These are phyloP conservation scores for Penicillium hordei DNA, from an alignment of 2,329 filamentous ascomycete species.

Conservation along the genomic window DNA sequence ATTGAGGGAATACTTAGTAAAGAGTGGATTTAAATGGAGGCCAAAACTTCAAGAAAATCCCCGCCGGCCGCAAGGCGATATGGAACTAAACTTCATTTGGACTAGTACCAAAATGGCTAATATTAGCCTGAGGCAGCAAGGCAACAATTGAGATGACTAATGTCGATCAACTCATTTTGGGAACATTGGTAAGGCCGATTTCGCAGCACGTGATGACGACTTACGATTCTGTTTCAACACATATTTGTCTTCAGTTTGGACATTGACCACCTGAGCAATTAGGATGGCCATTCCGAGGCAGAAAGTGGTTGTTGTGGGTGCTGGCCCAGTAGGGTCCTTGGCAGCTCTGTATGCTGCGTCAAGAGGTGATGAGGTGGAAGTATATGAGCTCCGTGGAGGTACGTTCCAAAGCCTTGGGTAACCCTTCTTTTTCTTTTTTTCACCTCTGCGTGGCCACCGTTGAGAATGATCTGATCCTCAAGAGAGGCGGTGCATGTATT, in stretches of 20 bases:
- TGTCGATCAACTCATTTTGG: slow-evolving; percentile 10
- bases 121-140: not conserved
- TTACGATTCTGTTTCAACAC: not conserved
- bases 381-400: slow-evolving; percentile 94
- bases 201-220: slow-evolving; percentile 19
- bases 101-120: not conserved
- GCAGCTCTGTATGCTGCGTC: slow-evolving; percentile 90
- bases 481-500: not conserved
- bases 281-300: slow-evolving; percentile 42
- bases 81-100: not conserved
- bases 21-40: not conserved
- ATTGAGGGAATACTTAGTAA: not conserved
- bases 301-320: slow-evolving; percentile 82
- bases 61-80: slow-evolving; percentile 1
- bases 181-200: slow-evolving; percentile 10
- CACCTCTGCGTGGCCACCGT: not conserved
- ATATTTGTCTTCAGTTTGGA: not conserved
- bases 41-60: slow-evolving; percentile 11
- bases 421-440: not conserved
- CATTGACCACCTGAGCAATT: not conserved
- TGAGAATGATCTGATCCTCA: not conserved
- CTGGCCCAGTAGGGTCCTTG: slow-evolving; percentile 87
- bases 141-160: slow-evolving; percentile 9
- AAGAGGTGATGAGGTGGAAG: slow-evolving; percentile 82
- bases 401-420: slow-evolving; percentile 38